Conservation (phyloP, 2,329 filamentous ascomycete species). For the Neodidymelliopsis sp. region DNA sequence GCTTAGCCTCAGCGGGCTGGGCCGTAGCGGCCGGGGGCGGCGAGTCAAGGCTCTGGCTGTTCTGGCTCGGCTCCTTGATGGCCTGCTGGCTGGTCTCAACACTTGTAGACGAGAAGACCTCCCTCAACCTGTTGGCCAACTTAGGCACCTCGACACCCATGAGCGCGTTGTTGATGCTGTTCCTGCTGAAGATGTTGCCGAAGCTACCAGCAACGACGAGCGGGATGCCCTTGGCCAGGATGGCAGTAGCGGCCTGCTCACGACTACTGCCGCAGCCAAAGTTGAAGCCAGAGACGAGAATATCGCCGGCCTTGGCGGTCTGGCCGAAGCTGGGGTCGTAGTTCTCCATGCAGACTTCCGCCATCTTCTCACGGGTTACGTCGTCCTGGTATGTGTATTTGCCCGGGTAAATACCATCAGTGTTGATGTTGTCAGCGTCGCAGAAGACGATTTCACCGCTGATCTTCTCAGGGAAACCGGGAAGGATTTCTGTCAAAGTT, state of each 20-base stretch:
- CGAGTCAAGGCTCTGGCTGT: constrained; percentile 60
- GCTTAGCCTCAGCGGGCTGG: constrained; percentile 58
- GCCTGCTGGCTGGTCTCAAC: constrained; percentile 44
- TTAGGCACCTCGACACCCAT: constrained; percentile 74
- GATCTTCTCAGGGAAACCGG: constrained; percentile 85
- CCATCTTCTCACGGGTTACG: constrained; percentile 79
- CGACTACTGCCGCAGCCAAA: constrained; percentile 84
- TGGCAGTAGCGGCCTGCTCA: constrained; percentile 88
- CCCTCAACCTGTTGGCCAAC: constrained; percentile 70
- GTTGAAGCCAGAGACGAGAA: constrained; percentile 86
- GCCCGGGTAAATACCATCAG: constrained; percentile 90
- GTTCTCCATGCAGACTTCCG: constrained; percentile 90
- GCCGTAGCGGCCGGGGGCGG: constrained; percentile 48
- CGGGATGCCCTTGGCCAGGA: constrained; percentile 80
- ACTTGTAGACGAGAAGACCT: constrained; percentile 58
- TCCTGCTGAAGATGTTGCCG: constrained; percentile 81
- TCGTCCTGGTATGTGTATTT: constrained; percentile 94
- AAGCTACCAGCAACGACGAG: constrained; percentile 84
- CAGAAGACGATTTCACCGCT: constrained; percentile 87
- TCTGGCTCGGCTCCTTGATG: constrained; percentile 61
- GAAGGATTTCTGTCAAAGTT: constrained; percentile 73
- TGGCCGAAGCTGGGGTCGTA: constrained; percentile 77
- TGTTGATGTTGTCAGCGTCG: constrained; percentile 87
- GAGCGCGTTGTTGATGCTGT: constrained; percentile 81
- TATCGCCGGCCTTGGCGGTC: constrained; percentile 73